Evolutionary conservation across 192 early-diverging fungal species (phyloP), one percentile per base, ranked within the genome.

Genomic region (Paraglomus occultum): DNA sequence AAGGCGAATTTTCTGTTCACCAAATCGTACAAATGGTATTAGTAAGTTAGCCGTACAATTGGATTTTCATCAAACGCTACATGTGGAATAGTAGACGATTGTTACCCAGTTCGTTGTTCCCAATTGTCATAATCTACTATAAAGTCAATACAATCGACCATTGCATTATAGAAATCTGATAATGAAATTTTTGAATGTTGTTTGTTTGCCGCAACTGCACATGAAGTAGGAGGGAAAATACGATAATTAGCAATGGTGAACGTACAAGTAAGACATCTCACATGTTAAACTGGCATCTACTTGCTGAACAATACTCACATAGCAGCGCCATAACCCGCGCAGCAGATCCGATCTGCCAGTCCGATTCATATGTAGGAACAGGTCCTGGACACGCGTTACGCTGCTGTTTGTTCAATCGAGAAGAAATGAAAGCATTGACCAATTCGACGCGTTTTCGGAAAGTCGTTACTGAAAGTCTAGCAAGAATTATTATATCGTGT

Each of bases 271-370:
- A 12, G 44, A 48, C 12, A 47, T 49, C 75, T n/a, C 8, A 1
- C n/a, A n/a, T n/a, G n/a, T n/a, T n/a, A n/a, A 46, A 51, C 45
- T 52, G 18, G 14, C 20, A 38, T 67, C 55, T 73, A 71, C 52
- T 74, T 48, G 42, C 15, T 50, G 18, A 58, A 75, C 57, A 45
- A 42, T 39, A 73, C 83, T 61, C 83, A 89, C 89, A 90, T 40
- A 96, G 78, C 10, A 97, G 80, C 10, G 91, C 89, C 95, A 97
- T 96, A 31, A 94, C 87, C 20, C 91, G 81, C 42, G 95, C 88
- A 0, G 94, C 95, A 17, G 92, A 86, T 51, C 82, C 81, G 45
- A 95, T 85, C 49, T 88, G 84, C 88, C 94, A 95, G 75, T 97
- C 95, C 12, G 85, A 83, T 74, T 91, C 88, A 74, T 97, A 95